Evolutionary conservation across 192 early-diverging fungal genomes (phyloP), one percentile per base, ranked within the genome.

Genomic region (Bifiguratus adelaidae): DNA sequence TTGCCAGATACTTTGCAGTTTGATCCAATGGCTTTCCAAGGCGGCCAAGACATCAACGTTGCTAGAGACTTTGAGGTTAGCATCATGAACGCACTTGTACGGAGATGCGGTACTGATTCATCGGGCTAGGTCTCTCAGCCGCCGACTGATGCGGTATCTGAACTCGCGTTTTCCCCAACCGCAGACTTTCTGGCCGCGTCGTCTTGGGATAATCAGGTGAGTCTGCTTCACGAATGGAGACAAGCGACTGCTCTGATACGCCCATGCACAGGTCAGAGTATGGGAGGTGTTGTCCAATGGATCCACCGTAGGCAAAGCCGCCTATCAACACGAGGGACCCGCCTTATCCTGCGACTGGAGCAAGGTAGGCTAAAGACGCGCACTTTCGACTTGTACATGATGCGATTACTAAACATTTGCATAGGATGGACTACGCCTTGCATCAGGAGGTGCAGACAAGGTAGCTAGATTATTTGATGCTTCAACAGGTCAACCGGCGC

Each of bases 371-470:
- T 22, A 3, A 23, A 6, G 4, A 22, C 2, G 2, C 15, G 30
- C 3, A 23, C n/a, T 21, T 2, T 0, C 4, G 9, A 7, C 33
- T 12, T 26, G 15, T 34, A 23, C 16, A 16, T 11, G 21, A 2
- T n/a, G 13, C 30, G 27, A 20, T 44, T 25, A 16, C 47, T 28
- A 9, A 37, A 18, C 33, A 34, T 15, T 18, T 15, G 16, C n/a
- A 32, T 67, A 94, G 88, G 92, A 93, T 48, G 94, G 94, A 36
- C 78, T 78, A 36, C 91, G 89, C 54, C 58, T 95, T 16, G 72
- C 83, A 7, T 92, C 92, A 18, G 90, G 83, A 15, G 92, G 92
- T 28, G 82, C 82, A 32, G 94, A 97, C 63, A 94, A 92, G 48
- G 80, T 78, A 9, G 91, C 76, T 29, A 74, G 83, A 41, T 71